These are phyloP conservation scores for Amesomyces nigricolor DNA, from an alignment of 2,329 filamentous ascomycete species.

Conservation along the genomic window DNA sequence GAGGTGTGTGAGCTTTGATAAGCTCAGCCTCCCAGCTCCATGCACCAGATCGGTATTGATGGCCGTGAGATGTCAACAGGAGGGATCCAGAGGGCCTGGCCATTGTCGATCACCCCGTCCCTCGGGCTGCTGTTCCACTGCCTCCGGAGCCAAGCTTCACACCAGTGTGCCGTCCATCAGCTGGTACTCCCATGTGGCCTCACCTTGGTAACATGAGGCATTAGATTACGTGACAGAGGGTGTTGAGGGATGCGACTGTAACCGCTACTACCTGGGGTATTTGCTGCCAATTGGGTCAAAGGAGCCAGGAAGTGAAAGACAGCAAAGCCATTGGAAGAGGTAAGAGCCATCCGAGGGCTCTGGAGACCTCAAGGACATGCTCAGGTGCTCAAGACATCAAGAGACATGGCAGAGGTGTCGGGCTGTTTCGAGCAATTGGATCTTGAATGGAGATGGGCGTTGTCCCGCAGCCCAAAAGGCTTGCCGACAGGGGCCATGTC, in stretches of 20 bases:
- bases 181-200: constrained; percentile 21
- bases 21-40: neutral
- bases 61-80: constrained; percentile 9
- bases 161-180: constrained; percentile 13
- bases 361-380: neutral
- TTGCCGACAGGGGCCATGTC: too few relatives aligned
- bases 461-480: neutral
- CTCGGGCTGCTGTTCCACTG: neutral
- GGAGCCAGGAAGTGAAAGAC: neutral
- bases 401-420: too few relatives aligned
- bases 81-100: neutral
- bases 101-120: constrained; percentile 2
- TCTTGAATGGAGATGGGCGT: too few relatives aligned
- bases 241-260: neutral
- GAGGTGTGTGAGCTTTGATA: constrained; percentile 7
- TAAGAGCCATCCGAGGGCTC: neutral
- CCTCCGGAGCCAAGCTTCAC: constrained; percentile 6
- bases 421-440: too few relatives aligned
- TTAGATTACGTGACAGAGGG: constrained; percentile 22
- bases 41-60: constrained; percentile 10
- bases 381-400: too few relatives aligned
- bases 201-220: constrained; percentile 10
- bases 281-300: neutral
- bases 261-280: neutral
- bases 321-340: neutral